A percentile compares a stretch with the other conserved stretches of the same genome.
phyloP scores from a whole-genome alignment of 2,329 filamentous ascomycete species.

The Chaetomium globosum region DNA sequence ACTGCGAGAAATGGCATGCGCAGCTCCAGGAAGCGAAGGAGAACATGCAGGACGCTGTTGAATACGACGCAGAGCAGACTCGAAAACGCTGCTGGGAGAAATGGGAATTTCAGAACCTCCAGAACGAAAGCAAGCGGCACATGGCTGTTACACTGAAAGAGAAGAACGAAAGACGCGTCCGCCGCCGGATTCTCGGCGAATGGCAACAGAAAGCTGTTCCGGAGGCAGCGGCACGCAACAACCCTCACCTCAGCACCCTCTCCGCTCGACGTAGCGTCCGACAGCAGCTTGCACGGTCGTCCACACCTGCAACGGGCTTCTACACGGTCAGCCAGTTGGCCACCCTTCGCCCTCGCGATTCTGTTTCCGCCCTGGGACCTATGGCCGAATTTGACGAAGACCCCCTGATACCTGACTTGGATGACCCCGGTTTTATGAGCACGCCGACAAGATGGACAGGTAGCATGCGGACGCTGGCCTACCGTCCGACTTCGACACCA shows the following conservation, averaged over 20 bases:
- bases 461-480: conserved; percentile 22
- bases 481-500: conserved; percentile 35
- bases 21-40: conserved; percentile 33
- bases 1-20: conserved; percentile 35
- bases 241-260: conserved; percentile 29
- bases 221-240: conserved; percentile 25
- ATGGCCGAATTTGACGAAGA: conserved; percentile 38
- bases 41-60: conserved; percentile 35
- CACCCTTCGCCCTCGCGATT: conserved; percentile 14
- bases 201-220: conserved; percentile 37
- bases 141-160: conserved; percentile 35
- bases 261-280: conserved; percentile 32
- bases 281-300: conserved; percentile 27
- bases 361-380: conserved; percentile 22
- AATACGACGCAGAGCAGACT: conserved; percentile 36
- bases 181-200: conserved; percentile 33
- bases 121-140: conserved; percentile 33
- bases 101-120: conserved; percentile 38
- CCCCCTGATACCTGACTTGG: conserved; percentile 23
- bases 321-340: conserved; percentile 27
- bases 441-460: conserved; percentile 35
- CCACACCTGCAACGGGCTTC: conserved; percentile 3
- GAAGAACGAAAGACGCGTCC: conserved; percentile 34
- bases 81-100: conserved; percentile 32
- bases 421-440: conserved; percentile 37